phyloP scores from a whole-genome alignment of 768 basidiomycete species.

The Tulasnella sp. region DNA sequence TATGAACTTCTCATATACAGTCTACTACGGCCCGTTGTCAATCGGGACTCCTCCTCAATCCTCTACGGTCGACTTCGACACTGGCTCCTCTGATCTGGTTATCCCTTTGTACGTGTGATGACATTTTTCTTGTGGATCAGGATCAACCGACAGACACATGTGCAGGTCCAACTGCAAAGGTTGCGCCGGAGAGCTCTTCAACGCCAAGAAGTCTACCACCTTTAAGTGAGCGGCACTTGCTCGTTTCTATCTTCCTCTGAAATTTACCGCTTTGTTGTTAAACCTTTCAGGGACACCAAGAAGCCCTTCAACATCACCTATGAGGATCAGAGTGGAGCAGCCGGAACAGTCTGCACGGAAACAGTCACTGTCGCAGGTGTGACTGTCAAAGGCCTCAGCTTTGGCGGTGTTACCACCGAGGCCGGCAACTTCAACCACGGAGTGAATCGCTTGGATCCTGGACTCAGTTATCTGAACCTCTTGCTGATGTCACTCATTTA shows the following conservation, averaged over 20 bases:
- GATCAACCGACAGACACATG: not conserved
- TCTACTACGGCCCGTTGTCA: conserved; percentile 7
- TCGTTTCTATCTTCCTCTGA: not conserved
- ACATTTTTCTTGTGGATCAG: not conserved
- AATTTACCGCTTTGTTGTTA: not conserved
- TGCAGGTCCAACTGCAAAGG: not conserved
- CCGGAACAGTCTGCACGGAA: not conserved
- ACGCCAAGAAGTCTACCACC: not conserved
- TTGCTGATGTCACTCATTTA: too few relatives aligned
- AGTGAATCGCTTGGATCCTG: not conserved
- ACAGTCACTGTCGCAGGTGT: conserved; percentile 3
- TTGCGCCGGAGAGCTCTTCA: not conserved
- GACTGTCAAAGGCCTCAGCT: not conserved
- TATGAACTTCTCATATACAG: not conserved
- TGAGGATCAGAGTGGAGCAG: not conserved
- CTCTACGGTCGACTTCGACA: conserved; percentile 1
- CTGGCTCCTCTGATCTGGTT: not conserved
- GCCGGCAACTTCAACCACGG: conserved; percentile 20
- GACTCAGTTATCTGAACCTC: not conserved
- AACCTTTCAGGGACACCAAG: not conserved
- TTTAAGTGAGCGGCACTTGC: not conserved
- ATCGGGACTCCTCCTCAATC: conserved; percentile 4
- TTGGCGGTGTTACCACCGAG: conserved; percentile 29
- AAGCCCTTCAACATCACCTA: not conserved
- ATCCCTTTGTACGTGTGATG: not conserved